Conservation (phyloP, 2,329 filamentous ascomycete species). For the Xylaria sp. region DNA sequence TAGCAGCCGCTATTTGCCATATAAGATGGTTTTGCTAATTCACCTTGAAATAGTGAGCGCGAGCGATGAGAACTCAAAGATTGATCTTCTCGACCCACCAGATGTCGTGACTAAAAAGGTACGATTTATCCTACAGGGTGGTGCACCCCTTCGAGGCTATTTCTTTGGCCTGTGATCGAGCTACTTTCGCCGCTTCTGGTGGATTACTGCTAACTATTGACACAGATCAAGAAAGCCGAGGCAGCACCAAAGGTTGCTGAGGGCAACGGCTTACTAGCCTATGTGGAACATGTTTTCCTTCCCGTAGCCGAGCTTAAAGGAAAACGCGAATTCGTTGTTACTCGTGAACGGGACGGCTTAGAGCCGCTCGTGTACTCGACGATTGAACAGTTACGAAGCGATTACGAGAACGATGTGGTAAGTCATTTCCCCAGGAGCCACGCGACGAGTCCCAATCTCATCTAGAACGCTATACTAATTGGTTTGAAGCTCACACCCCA, state of each 20-base stretch:
- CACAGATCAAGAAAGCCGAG: constrained; percentile 78
- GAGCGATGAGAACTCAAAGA: constrained; percentile 73
- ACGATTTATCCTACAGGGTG: not conserved
- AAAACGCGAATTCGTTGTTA: constrained; percentile 73
- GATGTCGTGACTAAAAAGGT: constrained; percentile 80
- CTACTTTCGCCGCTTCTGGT: not conserved
- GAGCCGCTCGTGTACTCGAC: constrained; percentile 84
- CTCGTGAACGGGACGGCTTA: constrained; percentile 69
- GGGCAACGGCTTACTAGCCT: constrained; percentile 86
- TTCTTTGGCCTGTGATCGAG: too few species aligned
- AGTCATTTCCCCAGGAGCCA: constrained; percentile 46
- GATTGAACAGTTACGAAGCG: constrained; percentile 78
- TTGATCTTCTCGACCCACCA: constrained; percentile 86
- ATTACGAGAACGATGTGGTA: constrained; percentile 83
- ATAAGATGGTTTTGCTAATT: constrained; percentile 8
- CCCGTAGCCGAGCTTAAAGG: constrained; percentile 75
- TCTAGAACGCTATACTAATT: constrained; percentile 34
- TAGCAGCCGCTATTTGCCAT: not conserved
- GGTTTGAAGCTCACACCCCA: constrained; percentile 78
- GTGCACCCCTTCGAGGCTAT: not conserved
- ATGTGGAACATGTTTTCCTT: constrained; percentile 88
- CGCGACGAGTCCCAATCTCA: too few species aligned
- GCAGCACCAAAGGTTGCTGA: constrained; percentile 80
- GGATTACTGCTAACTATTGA: constrained; percentile 1
- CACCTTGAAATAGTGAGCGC: constrained; percentile 66